Evolutionary conservation across 2,329 filamentous ascomycete genomes (phyloP), one percentile per base, ranked within the genome.

Genomic region (Paracamarosporium sp.): DNA sequence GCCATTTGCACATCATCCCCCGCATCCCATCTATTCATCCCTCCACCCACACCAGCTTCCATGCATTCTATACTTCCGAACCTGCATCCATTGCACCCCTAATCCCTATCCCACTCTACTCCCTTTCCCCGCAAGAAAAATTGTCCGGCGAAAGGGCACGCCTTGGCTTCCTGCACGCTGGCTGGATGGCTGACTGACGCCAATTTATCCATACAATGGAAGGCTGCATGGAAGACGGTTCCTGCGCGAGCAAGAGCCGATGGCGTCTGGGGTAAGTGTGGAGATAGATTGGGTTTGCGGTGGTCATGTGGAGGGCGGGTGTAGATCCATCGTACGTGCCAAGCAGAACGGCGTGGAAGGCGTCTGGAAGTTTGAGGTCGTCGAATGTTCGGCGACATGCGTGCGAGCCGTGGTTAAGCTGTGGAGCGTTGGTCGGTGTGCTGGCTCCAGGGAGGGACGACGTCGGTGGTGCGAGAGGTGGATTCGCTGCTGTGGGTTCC

Each of bases 81-180:
- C 47, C n/a, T 36, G 48, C 33, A 50, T 31, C 17, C 44, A n/a
- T 11, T 17, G 20, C 50, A 12, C 38, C 48, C 33, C 46, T 52
- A 50, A 13, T 28, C 12, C 28, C 22, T 36, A 20, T 33, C 22
- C 55, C 27, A 36, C 53, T 35, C 50, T 53, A 52, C 53, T 55
- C 52, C 60, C 52, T 61, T 60, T 63, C 61, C 65, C 65, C 63
- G 63, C 63, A 66, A 64, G 64, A 57, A 24, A 43, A 31, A 48
- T 53, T 30, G 54, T 33, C 54, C 54, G 46, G 52, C 48, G 36
- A 41, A 50, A 48, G 31, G 31, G 46, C 20, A 12, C 40, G 36
- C 20, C n/a, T 46, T 46, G 20, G 43, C 25, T 31, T 13, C 8
- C 43, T 46, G 43, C 43, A 25, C 25, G 43, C 30, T n/a, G 13